A percentile compares a stretch with the other conserved stretches of the same genome.
Conservation (phyloP, 495 filamentous ascomycete genomes). For the Opeltia flavorubescens region DNA sequence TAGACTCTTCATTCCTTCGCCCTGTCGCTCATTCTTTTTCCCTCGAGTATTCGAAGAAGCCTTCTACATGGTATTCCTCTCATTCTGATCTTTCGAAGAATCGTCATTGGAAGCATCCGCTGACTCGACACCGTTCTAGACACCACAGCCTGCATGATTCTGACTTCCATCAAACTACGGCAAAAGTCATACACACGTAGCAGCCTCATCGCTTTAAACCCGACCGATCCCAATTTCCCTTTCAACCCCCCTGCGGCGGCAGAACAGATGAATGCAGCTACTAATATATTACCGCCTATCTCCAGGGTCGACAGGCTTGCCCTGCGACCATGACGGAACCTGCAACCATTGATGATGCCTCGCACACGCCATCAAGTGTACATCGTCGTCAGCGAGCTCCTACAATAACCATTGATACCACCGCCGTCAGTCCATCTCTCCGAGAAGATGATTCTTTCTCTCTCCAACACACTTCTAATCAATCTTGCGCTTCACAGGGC, state of each 20-base stretch:
- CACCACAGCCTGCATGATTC: too few relatives aligned
- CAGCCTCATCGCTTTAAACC: neutral
- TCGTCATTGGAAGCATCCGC: too few relatives aligned
- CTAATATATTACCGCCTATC: neutral
- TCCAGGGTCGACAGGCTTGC: neutral
- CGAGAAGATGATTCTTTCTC: slow-evolving; percentile 16
- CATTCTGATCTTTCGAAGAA: too few relatives aligned
- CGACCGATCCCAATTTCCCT: neutral
- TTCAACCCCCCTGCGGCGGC: neutral
- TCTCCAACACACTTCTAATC: slow-evolving; percentile 15
- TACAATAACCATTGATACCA: slow-evolving; percentile 66
- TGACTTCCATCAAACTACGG: too few relatives aligned
- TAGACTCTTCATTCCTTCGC: too few relatives aligned
- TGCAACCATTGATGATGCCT: slow-evolving; percentile 6
- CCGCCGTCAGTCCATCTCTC: slow-evolving; percentile 40
- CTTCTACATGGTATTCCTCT: too few relatives aligned
- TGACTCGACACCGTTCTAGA: too few relatives aligned
- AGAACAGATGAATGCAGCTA: slow-evolving; percentile 2
- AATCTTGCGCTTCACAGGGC: slow-evolving; percentile 17
- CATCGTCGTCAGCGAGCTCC: slow-evolving; percentile 34
- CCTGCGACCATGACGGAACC: slow-evolving; percentile 13
- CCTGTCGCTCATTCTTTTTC: too few relatives aligned
- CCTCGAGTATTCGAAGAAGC: too few relatives aligned
- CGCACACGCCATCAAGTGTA: slow-evolving; percentile 3
- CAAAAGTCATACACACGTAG: too few relatives aligned